These are phyloP conservation scores for Hanseniaspora singularis DNA, from an alignment of 805 yeast genomes.

Conservation along the genomic window DNA sequence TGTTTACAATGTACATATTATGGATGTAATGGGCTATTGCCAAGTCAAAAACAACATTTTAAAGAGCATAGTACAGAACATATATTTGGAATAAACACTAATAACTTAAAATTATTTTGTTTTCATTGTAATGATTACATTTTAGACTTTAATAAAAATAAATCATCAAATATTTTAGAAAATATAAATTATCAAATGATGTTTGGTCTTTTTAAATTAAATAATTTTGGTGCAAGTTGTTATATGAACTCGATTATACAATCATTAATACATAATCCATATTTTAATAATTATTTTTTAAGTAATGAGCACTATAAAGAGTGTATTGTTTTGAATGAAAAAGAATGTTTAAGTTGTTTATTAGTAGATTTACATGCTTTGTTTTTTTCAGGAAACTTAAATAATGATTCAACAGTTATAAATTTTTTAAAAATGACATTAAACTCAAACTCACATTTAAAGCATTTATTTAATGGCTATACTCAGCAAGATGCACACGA, in stretches of 20 bases:
- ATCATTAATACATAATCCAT: slow-evolving; percentile 80
- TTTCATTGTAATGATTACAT: slow-evolving; percentile 66
- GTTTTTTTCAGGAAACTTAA: slow-evolving; percentile 35
- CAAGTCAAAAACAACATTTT: slow-evolving; percentile 38
- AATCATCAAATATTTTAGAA: slow-evolving; percentile 21
- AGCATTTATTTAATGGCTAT: slow-evolving; percentile 76
- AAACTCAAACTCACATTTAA: slow-evolving; percentile 44
- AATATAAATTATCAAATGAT: slow-evolving; percentile 22
- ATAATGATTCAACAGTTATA: slow-evolving; percentile 53
- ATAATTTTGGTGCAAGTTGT: slow-evolving; percentile 75
- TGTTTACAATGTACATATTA: slow-evolving; percentile 70
- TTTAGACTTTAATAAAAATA: slow-evolving; percentile 40
- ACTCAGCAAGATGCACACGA: slow-evolving; percentile 98
- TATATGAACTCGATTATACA: slow-evolving; percentile 91
- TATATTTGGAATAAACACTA: slow-evolving; percentile 54
- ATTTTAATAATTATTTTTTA: slow-evolving; percentile 64
- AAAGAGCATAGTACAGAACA: slow-evolving; percentile 32
- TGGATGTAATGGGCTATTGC: slow-evolving; percentile 49
- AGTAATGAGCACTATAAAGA: slow-evolving; percentile 29
- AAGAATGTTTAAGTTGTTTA: slow-evolving; percentile 67
- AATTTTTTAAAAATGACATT: slow-evolving; percentile 74
- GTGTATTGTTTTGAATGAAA: slow-evolving; percentile 25
- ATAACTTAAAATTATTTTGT: slow-evolving; percentile 60
- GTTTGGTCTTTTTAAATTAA: slow-evolving; percentile 22
- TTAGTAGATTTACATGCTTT: slow-evolving; percentile 65